Conservation (phyloP, 2,329 filamentous ascomycete genomes). For the Verticillium nubilum region DNA sequence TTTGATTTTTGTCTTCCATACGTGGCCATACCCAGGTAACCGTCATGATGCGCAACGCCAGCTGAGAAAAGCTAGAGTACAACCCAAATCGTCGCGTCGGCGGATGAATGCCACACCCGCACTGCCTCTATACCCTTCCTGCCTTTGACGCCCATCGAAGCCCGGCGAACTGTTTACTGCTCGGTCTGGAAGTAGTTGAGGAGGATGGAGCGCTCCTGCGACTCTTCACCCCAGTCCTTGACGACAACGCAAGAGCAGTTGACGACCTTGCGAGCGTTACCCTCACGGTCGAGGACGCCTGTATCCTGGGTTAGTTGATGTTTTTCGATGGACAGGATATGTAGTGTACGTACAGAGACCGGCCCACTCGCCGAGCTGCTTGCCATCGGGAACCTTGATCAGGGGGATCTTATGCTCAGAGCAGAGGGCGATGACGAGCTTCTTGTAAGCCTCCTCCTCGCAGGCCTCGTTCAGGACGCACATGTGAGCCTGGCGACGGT, state of each 20-base stretch:
- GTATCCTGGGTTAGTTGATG: conserved; percentile 10
- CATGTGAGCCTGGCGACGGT: conserved; percentile 99
- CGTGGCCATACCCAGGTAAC: conserved; percentile 27
- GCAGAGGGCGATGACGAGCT: conserved; percentile 98
- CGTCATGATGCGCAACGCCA: conserved; percentile 36
- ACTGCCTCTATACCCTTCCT: conserved; percentile 10
- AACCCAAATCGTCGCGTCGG: conserved; percentile 22
- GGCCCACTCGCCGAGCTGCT: conserved; percentile 99
- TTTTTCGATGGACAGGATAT: background rate
- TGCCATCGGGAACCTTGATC: conserved; percentile 99
- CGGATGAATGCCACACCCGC: conserved; percentile 6
- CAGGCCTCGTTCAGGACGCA: conserved; percentile 99
- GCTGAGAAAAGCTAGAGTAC: conserved; percentile 41
- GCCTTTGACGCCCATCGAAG: conserved; percentile 31
- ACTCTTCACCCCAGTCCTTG: conserved; percentile 99
- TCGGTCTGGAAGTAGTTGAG: conserved; percentile 99
- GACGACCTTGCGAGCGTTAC: conserved; percentile 99
- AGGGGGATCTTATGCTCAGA: conserved; percentile 99
- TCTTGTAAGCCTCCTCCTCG: conserved; percentile 99
- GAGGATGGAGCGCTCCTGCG: conserved; percentile 95
- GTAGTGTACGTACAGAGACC: conserved; percentile 79
- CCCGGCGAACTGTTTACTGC: conserved; percentile 51
- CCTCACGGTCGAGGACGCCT: conserved; percentile 99
- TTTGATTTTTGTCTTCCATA: conserved; percentile 33
- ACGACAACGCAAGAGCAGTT: conserved; percentile 99